Evolutionary conservation across 2,329 filamentous ascomycete species (phyloP).

Genomic region (Fusarium cicatricum): DNA sequence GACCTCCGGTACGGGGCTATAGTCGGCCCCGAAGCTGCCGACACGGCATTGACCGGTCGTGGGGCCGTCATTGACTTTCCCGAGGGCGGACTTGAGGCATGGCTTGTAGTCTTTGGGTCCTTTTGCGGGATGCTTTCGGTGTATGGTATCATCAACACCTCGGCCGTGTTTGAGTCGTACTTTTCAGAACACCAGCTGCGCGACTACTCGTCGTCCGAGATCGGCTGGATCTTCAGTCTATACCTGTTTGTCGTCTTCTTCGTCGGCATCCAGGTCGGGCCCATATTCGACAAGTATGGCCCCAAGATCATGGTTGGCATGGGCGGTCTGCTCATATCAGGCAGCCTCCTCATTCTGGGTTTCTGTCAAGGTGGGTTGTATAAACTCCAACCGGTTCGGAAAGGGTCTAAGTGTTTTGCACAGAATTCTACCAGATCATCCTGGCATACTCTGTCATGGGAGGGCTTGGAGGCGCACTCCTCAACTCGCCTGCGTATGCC

Average conservation of each 20-base stretch:
- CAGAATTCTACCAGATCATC: slow-evolving; percentile 79
- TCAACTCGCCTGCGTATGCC: slow-evolving; percentile 80
- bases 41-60: not conserved
- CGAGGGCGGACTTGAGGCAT: slow-evolving; percentile 73
- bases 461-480: slow-evolving; percentile 75
- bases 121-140: slow-evolving; percentile 71
- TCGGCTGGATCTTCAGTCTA: slow-evolving; percentile 88
- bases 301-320: slow-evolving; percentile 71
- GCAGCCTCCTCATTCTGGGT: slow-evolving; percentile 72
- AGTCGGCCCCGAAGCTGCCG: not conserved
- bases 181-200: slow-evolving; percentile 75
- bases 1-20: slow-evolving; percentile 21
- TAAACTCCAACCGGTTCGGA: not conserved
- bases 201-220: slow-evolving; percentile 70
- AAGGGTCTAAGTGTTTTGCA: not conserved
- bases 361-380: slow-evolving; percentile 60
- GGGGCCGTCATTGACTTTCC: slow-evolving; percentile 21
- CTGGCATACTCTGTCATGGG: slow-evolving; percentile 77
- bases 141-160: slow-evolving; percentile 72
- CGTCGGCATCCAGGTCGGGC: slow-evolving; percentile 82
- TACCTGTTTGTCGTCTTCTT: slow-evolving; percentile 86
- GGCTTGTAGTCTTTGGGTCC: slow-evolving; percentile 75
- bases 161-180: slow-evolving; percentile 72
- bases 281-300: slow-evolving; percentile 80
- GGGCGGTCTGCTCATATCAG: slow-evolving; percentile 69